Evolutionary conservation across 768 basidiomycete species (phyloP), one percentile per base, ranked within the genome.

Genomic region (Boletus huronensis): DNA sequence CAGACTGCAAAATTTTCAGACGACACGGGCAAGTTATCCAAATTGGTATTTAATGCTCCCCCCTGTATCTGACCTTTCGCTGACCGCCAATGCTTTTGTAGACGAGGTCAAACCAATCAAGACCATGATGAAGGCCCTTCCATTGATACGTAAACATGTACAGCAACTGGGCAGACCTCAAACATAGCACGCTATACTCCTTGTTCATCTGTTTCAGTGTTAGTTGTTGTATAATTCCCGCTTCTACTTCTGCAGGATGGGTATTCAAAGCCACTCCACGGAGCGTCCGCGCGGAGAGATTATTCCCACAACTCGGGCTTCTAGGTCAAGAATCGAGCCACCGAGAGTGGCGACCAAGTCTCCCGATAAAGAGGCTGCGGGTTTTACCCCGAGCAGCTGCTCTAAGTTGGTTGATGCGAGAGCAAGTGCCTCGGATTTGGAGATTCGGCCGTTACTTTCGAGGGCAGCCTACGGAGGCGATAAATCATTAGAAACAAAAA

Each of bases 101-200:
- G 89, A 84, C 26, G 85, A 89, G 69, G 72, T 79, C 35, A 84
- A 88, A 63, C 82, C 89, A n/a, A 80, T 90, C 58, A 84, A 84
- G 64, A 80, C 90, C n/a, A 80, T 93, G 45, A 79, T 80, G 32
- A 75, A 76, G 54, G 85, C 83, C 7, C 71, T 92, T 48, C 86
- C 87, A 2, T 72, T 77, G 28, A 87, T 92, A 59, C 72, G 82
- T 48, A 64, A 78, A 7, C 84, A 84, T 57, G 75, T 90, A 48
- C 75, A 71, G 21, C 71, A 61, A 49, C 53, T 71, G 23, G 44
- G 26, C 21, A 65, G 32, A 40, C 38, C 58, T 10, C 47, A 48
- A 31, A 47, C 49, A 48, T 66, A 64, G 40, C 34, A 32, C 25
- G 43, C 32, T 10, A 45, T 35, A 51, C 16, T 29, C 41, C 29